Percentiles rank a stretch among this genome's conserved stretches.
These are phyloP conservation scores for Hyphodiscus sp. DNA, from an alignment of 2,329 filamentous ascomycete species.

Conservation along the genomic window DNA sequence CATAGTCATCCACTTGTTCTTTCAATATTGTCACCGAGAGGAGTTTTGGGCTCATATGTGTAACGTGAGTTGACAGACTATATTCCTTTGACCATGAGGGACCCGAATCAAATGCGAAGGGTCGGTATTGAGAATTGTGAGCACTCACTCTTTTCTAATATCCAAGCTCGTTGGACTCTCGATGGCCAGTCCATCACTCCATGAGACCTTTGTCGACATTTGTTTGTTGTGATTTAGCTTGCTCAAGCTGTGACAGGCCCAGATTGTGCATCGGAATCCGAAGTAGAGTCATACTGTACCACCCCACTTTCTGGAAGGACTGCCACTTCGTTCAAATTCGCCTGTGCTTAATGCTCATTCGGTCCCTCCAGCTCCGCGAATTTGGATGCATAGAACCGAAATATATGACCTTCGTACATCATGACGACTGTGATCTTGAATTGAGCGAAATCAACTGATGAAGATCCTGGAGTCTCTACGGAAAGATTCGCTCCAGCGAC, in stretches of 20 bases:
- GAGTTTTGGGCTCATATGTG: no score
- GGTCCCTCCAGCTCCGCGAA: background rate
- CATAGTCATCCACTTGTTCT: constrained; percentile 13
- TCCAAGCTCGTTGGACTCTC: no score
- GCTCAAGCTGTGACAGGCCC: background rate
- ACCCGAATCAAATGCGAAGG: no score
- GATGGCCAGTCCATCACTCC: background rate
- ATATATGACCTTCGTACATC: background rate
- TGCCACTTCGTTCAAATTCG: background rate
- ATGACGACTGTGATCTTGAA: background rate
- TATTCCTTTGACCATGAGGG: no score
- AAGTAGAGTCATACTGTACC: background rate
- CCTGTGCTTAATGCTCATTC: background rate
- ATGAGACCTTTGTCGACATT: background rate
- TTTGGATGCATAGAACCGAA: background rate
- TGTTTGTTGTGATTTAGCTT: background rate
- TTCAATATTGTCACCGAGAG: constrained; percentile 12
- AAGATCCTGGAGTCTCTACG: background rate
- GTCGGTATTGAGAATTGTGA: no score
- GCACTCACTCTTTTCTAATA: background rate
- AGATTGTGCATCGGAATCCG: background rate
- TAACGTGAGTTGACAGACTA: no score
- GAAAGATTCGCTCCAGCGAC: background rate
- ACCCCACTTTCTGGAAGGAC: background rate
- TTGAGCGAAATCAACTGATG: background rate